A percentile compares a stretch with the other conserved stretches of the same genome.
phyloP scores from a whole-genome alignment of 2,329 filamentous ascomycete genomes.

The Talaromyces marneffei region DNA sequence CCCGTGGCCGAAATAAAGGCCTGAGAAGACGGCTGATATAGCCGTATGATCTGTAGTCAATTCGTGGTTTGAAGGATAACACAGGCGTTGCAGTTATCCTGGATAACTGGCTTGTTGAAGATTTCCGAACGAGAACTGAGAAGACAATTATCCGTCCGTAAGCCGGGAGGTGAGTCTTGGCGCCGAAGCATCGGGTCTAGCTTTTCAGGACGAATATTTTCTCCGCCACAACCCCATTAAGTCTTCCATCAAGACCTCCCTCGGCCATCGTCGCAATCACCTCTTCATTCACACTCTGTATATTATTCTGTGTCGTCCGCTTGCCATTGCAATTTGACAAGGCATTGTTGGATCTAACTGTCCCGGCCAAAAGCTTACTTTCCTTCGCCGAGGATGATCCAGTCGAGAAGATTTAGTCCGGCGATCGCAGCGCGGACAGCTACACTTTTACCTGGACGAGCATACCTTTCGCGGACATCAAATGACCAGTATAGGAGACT shows the following conservation, averaged over 20 bases:
- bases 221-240: constrained; percentile 14
- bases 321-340: neutral
- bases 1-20: neutral
- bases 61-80: neutral
- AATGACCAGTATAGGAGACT: constrained; percentile 25
- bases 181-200: constrained; percentile 15
- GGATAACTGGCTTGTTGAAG: neutral
- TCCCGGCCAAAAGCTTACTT: neutral
- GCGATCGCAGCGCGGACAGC: constrained; percentile 31
- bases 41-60: neutral
- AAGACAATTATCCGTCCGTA: too few relatives aligned
- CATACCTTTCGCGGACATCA: constrained; percentile 27
- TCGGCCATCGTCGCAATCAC: constrained; percentile 11
- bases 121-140: neutral
- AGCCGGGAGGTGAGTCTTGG: constrained; percentile 14
- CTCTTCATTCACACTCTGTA: constrained; percentile 23
- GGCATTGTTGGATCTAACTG: neutral
- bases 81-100: neutral
- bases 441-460: constrained; percentile 32
- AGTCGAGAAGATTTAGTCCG: constrained; percentile 28
- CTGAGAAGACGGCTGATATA: neutral
- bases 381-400: constrained; percentile 33
- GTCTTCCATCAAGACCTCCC: constrained; percentile 4
- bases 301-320: neutral
- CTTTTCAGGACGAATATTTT: constrained; percentile 19